Evolutionary conservation across 2,329 filamentous ascomycete species (phyloP), one percentile per base, ranked within the genome.

Genomic region (Ploettnerulaceae sp.): DNA sequence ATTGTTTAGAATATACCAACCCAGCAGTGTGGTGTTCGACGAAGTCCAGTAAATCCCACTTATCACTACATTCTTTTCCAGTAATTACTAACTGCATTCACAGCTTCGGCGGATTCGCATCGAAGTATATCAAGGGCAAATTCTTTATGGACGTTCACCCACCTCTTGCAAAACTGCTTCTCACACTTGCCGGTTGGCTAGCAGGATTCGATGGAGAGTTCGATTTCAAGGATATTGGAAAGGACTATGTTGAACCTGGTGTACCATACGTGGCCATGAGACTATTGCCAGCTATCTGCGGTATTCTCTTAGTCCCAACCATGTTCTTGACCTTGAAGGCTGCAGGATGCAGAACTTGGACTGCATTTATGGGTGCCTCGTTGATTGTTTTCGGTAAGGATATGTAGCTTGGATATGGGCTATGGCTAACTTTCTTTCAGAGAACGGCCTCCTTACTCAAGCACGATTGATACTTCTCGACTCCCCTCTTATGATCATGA

Each of bases 121-220:
- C 86, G 60, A 98, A 98, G 70, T 98, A 98, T 69, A 97, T 98
- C 77, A 97, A 98, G 75, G 93, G 93, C 63, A 85, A 78, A 66
- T 98, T 98, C 78, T 98, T 98, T 69, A 98, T 98, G 93, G 93
- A 98, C 66, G 93, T 98, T n/a, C 93, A 98, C 66, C 93, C 93
- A 24, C 93, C 93, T 35, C 77, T 98, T 51, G 93, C 93, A 57
- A 98, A 98, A 74, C 81, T 98, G 65, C 82, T 98, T 58, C 91
- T 98, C 62, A 95, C 93, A 42, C 79, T 98, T 51, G 89, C 90
- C 54, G 93, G 91, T 59, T 98, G 86, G 83, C 70, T 96, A 54
- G 93, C 90, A 61, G 93, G 93, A 44, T 98, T 97, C 67, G 80
- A 96, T 64, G 93, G 93, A 55, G 77, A 89, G 54, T 98, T 98